These are phyloP conservation scores for Magnusiomyces fungicola DNA, from an alignment of 1,139 yeast genomes.

Conservation along the genomic window DNA sequence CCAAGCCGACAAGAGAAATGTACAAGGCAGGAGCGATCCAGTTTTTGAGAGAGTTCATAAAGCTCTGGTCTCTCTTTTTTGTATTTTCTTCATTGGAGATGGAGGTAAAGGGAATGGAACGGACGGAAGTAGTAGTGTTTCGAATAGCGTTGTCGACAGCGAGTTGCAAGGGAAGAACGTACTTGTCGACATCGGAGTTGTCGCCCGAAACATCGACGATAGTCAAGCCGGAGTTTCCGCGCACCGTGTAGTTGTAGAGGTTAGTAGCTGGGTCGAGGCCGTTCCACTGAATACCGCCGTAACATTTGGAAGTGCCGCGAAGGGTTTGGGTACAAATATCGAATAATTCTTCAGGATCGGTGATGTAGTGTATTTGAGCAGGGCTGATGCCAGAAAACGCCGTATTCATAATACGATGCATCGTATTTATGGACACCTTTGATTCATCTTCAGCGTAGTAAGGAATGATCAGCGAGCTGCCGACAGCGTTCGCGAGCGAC, in stretches of 20 bases:
- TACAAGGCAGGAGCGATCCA: conserved; percentile 34
- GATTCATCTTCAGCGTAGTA: conserved; percentile 24
- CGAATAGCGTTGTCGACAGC: conserved; percentile 33
- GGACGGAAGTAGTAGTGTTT: conserved; percentile 24
- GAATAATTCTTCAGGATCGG: conserved; percentile 24
- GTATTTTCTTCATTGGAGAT: conserved; percentile 23
- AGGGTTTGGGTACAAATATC: conserved; percentile 29
- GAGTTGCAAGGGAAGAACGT: conserved; percentile 33
- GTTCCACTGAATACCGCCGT: conserved; percentile 34
- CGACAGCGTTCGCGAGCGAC: conserved; percentile 22
- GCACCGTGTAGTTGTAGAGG: conserved; percentile 31
- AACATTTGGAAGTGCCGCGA: conserved; percentile 30
- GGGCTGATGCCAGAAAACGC: conserved; percentile 29
- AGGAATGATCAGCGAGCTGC: conserved; percentile 22
- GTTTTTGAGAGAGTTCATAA: conserved; percentile 26
- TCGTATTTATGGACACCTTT: conserved; percentile 23
- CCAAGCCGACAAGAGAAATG: conserved; percentile 32
- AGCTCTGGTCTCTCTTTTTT: conserved; percentile 23
- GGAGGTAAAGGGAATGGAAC: conserved; percentile 30
- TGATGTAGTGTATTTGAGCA: conserved; percentile 23
- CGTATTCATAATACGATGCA: conserved; percentile 24
- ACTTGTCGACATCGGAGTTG: conserved; percentile 27
- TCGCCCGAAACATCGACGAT: conserved; percentile 23
- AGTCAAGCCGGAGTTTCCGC: conserved; percentile 31
- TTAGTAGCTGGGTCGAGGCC: conserved; percentile 18